Percentiles rank a stretch among this genome's conserved stretches.
Evolutionary conservation across 306 rosid species (phyloP).

Genomic region (Adenanthera pavonina): DNA sequence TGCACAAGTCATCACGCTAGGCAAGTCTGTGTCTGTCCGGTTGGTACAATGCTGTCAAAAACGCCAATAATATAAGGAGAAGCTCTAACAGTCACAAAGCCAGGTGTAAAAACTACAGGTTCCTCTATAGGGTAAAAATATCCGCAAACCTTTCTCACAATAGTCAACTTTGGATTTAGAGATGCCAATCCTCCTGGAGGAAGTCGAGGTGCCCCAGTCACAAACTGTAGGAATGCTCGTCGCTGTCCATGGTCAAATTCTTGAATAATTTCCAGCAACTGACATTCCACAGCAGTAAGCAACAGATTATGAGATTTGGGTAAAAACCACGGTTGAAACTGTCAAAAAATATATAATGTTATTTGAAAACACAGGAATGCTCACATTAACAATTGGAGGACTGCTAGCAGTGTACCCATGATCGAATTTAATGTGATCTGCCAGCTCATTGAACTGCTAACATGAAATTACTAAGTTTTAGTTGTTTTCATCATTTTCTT

Average conservation of each 20-base stretch:
- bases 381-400: slow-evolving; percentile 80
- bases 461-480: slow-evolving; percentile 17
- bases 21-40: slow-evolving; percentile 78
- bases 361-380: slow-evolving; percentile 36
- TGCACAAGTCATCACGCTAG: slow-evolving; percentile 99
- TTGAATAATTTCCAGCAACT: slow-evolving; percentile 86
- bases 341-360: not conserved
- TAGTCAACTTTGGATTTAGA: slow-evolving; percentile 91
- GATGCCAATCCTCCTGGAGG: slow-evolving; percentile 99
- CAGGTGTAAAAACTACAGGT: not conserved
- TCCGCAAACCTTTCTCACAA: slow-evolving; percentile 80
- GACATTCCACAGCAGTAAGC: slow-evolving; percentile 35
- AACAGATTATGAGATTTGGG: slow-evolving; percentile 13
- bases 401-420: slow-evolving; percentile 99
- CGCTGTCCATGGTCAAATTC: slow-evolving; percentile 70
- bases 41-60: slow-evolving; percentile 72
- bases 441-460: slow-evolving; percentile 75
- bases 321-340: slow-evolving; percentile 1
- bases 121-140: not conserved
- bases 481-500: slow-evolving; percentile 3
- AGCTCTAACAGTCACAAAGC: slow-evolving; percentile 25
- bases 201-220: slow-evolving; percentile 96
- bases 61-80: slow-evolving; percentile 15
- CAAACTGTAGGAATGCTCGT: slow-evolving; percentile 93
- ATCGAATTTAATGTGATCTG: slow-evolving; percentile 89